phyloP scores from a whole-genome alignment of 192 early-diverging fungal genomes.

The Coemansia sp. region DNA sequence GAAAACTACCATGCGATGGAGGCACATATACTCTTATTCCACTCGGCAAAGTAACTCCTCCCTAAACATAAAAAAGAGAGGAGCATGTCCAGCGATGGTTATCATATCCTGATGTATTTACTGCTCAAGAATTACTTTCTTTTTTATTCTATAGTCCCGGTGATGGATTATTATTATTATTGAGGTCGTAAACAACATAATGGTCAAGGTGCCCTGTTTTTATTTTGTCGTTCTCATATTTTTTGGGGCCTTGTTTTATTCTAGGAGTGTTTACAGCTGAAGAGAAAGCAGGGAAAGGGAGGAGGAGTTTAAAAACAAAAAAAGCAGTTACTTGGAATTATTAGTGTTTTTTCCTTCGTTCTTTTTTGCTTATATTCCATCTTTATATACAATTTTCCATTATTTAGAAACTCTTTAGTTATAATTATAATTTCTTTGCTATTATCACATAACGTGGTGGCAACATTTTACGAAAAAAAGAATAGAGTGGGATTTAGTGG shows the following conservation, averaged over 20 bases:
- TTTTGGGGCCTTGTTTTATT: too few relatives aligned
- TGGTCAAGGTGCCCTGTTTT: too few relatives aligned
- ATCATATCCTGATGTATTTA: conserved; percentile 3
- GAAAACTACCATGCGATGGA: conserved; percentile 34
- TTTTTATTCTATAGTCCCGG: not conserved
- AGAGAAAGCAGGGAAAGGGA: not conserved
- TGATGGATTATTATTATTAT: too few relatives aligned
- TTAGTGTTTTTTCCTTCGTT: not conserved
- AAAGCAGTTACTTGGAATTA: not conserved
- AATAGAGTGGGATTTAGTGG: too few relatives aligned
- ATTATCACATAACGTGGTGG: too few relatives aligned
- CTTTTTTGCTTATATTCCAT: not conserved
- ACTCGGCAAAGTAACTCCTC: conserved; percentile 2
- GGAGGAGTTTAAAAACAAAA: not conserved
- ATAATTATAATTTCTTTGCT: too few relatives aligned
- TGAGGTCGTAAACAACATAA: too few relatives aligned
- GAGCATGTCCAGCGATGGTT: not conserved
- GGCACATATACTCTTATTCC: conserved; percentile 28
- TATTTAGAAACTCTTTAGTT: not conserved
- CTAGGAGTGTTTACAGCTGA: too few relatives aligned
- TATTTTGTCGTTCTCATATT: too few relatives aligned
- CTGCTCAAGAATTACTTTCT: not conserved
- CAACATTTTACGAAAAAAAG: too few relatives aligned
- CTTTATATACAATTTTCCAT: not conserved
- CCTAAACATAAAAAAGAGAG: not conserved